A percentile compares a stretch with the other conserved stretches of the same genome.
These are phyloP conservation scores for Lantana camara DNA, from an alignment of 257 asterid genomes.

Conservation along the genomic window DNA sequence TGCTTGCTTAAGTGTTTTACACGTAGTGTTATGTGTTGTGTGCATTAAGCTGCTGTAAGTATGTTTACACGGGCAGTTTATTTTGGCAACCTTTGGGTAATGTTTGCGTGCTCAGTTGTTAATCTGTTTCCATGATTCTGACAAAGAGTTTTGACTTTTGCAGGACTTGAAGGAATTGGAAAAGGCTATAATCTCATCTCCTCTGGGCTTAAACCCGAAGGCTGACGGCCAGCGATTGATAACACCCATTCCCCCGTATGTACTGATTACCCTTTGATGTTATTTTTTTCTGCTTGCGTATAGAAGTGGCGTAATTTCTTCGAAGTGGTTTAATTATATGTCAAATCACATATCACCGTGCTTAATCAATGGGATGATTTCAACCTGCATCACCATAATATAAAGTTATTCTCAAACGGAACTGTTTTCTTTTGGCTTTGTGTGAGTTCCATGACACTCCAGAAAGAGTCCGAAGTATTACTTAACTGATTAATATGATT, in stretches of 20 bases:
- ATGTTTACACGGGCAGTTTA: not conserved
- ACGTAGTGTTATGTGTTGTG: not conserved
- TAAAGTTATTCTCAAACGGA: conserved; percentile 13
- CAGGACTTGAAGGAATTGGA: conserved; percentile 90
- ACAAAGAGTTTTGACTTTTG: conserved; percentile 30
- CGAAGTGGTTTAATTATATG: not conserved
- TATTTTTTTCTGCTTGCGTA: conserved; percentile 15
- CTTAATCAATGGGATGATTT: not conserved
- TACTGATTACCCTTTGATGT: conserved; percentile 15
- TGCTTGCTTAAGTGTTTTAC: not conserved
- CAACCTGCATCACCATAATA: not conserved
- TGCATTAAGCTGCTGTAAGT: not conserved
- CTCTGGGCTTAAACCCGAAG: conserved; percentile 86
- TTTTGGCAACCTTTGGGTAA: conserved; percentile 14
- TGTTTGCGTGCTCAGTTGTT: not conserved
- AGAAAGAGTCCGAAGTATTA: conserved; percentile 8
- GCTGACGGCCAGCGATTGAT: conserved; percentile 72
- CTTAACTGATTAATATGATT: conserved; percentile 27
- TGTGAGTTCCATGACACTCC: conserved; percentile 6
- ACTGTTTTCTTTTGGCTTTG: conserved; percentile 10
- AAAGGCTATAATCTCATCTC: conserved; percentile 85
- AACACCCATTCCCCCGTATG: conserved; percentile 95
- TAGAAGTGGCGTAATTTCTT: not conserved
- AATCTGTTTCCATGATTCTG: conserved; percentile 7
- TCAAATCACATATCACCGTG: not conserved